Percentiles rank a stretch among this genome's conserved stretches.
Evolutionary conservation across 192 early-diverging fungal species (phyloP).

Genomic region (Obelidium mucronatum): DNA sequence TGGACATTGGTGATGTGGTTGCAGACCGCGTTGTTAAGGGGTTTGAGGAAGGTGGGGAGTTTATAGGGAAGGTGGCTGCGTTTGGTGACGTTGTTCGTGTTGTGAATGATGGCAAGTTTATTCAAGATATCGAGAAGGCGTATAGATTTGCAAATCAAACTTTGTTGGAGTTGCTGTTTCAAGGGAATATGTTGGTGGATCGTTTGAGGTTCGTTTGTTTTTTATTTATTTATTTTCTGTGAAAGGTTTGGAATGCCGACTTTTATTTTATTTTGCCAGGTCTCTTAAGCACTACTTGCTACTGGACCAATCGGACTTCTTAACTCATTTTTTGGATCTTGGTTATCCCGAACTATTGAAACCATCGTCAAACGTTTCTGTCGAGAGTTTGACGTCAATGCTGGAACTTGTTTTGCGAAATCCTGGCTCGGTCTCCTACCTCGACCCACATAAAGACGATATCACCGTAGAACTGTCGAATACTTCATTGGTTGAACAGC

Average conservation of each 20-base stretch:
- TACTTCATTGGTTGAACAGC: constrained; percentile 71
- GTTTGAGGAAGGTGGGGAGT: constrained; percentile 7
- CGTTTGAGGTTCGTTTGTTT: constrained; percentile 68
- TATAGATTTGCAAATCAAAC: constrained; percentile 89
- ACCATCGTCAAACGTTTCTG: constrained; percentile 70
- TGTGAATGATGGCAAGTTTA: constrained; percentile 58
- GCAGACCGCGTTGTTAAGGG: background rate
- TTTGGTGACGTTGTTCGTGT: constrained; percentile 63
- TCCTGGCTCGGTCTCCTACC: constrained; percentile 75
- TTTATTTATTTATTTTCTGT: too few relatives aligned
- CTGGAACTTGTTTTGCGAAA: constrained; percentile 89
- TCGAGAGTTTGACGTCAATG: constrained; percentile 80
- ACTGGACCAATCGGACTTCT: constrained; percentile 91
- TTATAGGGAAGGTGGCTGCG: constrained; percentile 14
- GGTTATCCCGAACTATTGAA: constrained; percentile 78
- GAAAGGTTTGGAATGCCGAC: constrained; percentile 14
- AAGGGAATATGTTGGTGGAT: constrained; percentile 78
- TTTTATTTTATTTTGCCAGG: constrained; percentile 40
- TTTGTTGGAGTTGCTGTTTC: constrained; percentile 79
- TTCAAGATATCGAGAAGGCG: constrained; percentile 79
- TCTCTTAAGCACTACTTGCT: constrained; percentile 94
- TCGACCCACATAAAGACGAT: constrained; percentile 81
- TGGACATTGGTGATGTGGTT: constrained; percentile 31
- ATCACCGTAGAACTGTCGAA: constrained; percentile 76
- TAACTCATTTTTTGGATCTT: constrained; percentile 94